Evolutionary conservation across 306 rosid species (phyloP).

Genomic region (Cicer bijugum): DNA sequence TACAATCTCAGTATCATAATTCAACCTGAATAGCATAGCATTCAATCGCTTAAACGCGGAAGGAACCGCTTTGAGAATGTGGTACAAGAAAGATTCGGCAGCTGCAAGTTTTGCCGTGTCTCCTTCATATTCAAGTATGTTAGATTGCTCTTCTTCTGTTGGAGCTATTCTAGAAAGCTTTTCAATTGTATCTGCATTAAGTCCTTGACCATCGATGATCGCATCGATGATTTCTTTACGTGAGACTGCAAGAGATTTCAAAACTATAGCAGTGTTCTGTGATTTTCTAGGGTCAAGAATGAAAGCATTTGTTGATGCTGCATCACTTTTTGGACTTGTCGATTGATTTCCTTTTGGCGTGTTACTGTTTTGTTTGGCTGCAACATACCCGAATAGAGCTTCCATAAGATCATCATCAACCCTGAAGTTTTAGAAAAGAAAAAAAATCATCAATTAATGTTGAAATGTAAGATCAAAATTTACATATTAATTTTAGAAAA

Average conservation of each 20-base stretch:
- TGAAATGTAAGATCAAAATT: slow-evolving; percentile 16
- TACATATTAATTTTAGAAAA: neutral
- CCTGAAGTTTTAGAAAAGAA: slow-evolving; percentile 50
- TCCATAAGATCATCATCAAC: slow-evolving; percentile 92
- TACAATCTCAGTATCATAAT: slow-evolving; percentile 58
- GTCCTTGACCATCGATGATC: slow-evolving; percentile 76
- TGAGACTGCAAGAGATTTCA: slow-evolving; percentile 70
- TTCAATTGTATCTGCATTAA: slow-evolving; percentile 69
- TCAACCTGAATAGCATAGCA: slow-evolving; percentile 77
- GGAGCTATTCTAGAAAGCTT: slow-evolving; percentile 78
- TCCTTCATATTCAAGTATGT: slow-evolving; percentile 63
- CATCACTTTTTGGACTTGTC: slow-evolving; percentile 40
- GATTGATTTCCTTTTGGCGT: slow-evolving; percentile 52
- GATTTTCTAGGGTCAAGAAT: slow-evolving; percentile 80
- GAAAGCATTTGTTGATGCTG: slow-evolving; percentile 47
- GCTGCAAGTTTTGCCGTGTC: slow-evolving; percentile 70
- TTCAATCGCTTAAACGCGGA: slow-evolving; percentile 75
- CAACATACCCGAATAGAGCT: slow-evolving; percentile 78
- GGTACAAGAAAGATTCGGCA: slow-evolving; percentile 81
- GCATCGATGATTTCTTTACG: slow-evolving; percentile 65
- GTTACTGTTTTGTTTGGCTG: slow-evolving; percentile 50
- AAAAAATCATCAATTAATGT: slow-evolving; percentile 3
- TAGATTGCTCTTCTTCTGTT: slow-evolving; percentile 71
- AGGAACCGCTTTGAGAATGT: slow-evolving; percentile 75
- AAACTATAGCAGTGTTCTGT: slow-evolving; percentile 82